phyloP scores from a whole-genome alignment of 148 eudicot species.

The Chenopodium suecicum region DNA sequence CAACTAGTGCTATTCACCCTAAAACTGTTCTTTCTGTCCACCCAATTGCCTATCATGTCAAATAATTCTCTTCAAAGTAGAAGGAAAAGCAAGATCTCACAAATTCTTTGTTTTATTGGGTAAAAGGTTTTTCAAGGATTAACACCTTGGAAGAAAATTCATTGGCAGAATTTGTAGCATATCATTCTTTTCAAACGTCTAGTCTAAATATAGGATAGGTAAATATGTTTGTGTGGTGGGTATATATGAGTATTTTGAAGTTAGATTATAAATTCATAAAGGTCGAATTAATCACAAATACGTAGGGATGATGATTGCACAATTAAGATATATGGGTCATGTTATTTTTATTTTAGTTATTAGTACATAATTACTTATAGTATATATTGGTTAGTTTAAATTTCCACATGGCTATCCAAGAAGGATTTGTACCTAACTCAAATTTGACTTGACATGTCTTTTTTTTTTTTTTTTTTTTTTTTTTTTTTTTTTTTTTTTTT shows the following conservation, averaged over 20 bases:
- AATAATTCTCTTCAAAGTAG: not conserved
- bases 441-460: not conserved
- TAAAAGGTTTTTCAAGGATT: not conserved
- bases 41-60: too few relatives aligned
- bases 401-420: constrained; percentile 3
- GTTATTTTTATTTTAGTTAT: not conserved
- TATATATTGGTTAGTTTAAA: not conserved
- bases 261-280: not conserved
- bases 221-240: not conserved
- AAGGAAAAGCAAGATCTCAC: not conserved
- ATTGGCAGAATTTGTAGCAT: not conserved
- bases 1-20: too few relatives aligned
- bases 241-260: not conserved
- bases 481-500: constrained; percentile 1
- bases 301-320: constrained; percentile 6
- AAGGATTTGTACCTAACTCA: constrained; percentile 20
- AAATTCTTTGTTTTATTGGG: not conserved
- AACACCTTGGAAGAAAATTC: not conserved
- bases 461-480: not conserved
- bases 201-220: too few relatives aligned
- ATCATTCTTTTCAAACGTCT: not conserved
- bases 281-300: too few relatives aligned
- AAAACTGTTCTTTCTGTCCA: too few relatives aligned
- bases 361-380: not conserved
- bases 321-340: not conserved